phyloP scores from a whole-genome alignment of 257 asterid genomes.

The Solanum gracilifrons region DNA sequence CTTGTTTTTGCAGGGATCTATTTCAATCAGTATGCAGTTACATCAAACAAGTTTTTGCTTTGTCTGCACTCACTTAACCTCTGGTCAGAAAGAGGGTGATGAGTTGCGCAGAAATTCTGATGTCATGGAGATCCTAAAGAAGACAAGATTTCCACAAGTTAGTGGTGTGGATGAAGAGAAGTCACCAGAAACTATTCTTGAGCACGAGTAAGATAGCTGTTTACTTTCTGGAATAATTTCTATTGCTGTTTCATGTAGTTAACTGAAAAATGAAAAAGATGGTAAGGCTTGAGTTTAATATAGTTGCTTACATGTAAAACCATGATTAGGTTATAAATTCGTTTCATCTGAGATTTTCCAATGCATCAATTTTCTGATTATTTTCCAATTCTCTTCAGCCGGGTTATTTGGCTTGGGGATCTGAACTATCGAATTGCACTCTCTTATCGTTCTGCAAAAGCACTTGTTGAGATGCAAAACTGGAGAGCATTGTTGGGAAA shows the following conservation, averaged over 20 bases:
- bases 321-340: neutral
- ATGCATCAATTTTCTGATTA: neutral
- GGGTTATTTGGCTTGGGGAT: conserved; percentile 22
- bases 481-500: conserved; percentile 18
- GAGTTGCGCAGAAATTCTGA: conserved; percentile 18
- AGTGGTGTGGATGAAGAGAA: neutral
- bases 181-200: conserved; percentile 14
- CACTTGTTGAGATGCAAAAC: conserved; percentile 22
- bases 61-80: conserved; percentile 19
- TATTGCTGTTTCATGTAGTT: neutral
- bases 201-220: conserved; percentile 8
- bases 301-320: neutral
- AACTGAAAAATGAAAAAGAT: neutral
- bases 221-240: neutral
- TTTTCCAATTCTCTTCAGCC: conserved; percentile 4
- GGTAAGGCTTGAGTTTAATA: neutral
- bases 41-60: conserved; percentile 24
- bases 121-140: conserved; percentile 21
- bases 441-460: conserved; percentile 17
- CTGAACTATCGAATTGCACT: conserved; percentile 21
- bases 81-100: conserved; percentile 24
- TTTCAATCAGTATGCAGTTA: conserved; percentile 21
- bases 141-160: conserved; percentile 15
- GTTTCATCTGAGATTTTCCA: neutral
- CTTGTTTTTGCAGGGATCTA: conserved; percentile 17